Conservation (phyloP, 1,139 yeast genomes). For the Hansenula anomala region DNA sequence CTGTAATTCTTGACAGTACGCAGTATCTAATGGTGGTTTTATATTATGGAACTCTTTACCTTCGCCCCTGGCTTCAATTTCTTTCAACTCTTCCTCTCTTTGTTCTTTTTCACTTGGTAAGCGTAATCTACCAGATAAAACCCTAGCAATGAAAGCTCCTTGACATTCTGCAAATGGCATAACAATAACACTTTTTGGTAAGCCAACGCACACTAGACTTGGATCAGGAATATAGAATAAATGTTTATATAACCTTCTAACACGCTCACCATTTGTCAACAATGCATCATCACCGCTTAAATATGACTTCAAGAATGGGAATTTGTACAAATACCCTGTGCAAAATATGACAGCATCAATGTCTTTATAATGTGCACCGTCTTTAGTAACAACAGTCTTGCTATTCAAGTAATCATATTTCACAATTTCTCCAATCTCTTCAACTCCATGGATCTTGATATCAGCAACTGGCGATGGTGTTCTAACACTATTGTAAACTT, state of each 20-base stretch:
- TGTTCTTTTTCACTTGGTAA: constrained; percentile 37
- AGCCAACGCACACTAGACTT: constrained; percentile 47
- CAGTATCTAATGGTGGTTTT: not conserved
- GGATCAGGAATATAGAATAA: constrained; percentile 49
- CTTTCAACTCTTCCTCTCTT: constrained; percentile 5
- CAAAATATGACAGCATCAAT: constrained; percentile 53
- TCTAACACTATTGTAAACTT: constrained; percentile 20
- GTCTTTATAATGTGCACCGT: constrained; percentile 33
- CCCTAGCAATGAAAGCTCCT: constrained; percentile 50
- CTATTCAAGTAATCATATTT: constrained; percentile 25
- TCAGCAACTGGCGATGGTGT: constrained; percentile 33
- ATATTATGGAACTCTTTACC: not conserved
- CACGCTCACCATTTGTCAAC: constrained; percentile 38
- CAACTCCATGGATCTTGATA: constrained; percentile 24
- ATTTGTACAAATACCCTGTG: constrained; percentile 54
- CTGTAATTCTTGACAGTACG: not conserved
- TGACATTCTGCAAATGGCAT: constrained; percentile 58
- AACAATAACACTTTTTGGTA: constrained; percentile 51
- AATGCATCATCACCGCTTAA: constrained; percentile 26
- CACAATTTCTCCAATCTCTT: constrained; percentile 35
- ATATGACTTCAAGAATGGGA: constrained; percentile 35
- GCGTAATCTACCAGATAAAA: constrained; percentile 42
- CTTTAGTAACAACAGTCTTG: constrained; percentile 29
- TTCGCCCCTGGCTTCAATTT: not conserved
- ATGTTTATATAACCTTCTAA: constrained; percentile 51